Base-by-base conservation (phyloP, 257 asterid genomes). In the Rehmannia glutinosa region DNA sequence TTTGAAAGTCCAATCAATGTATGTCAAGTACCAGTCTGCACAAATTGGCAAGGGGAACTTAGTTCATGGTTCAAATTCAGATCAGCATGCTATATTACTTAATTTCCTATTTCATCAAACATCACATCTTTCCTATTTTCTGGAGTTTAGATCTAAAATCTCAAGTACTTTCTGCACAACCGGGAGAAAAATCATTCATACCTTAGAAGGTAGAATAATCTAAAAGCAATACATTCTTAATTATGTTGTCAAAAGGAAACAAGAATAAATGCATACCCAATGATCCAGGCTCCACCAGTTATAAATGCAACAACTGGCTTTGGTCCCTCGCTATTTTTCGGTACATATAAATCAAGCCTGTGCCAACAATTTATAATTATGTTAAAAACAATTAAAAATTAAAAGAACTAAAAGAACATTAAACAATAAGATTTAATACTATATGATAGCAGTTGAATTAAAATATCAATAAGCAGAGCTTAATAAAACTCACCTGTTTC, bases 211-310 rank as follows among this genome's bases (percentile, higher is more conserved):
- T 54, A 0, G 17, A 54, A 73, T 36, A 17, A 16, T 56, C 3
- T 73, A 5, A 57, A 39, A 46, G 12, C 52, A 33, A 15, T 28
- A 16, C 47, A 6, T 38, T 19, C 27, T 15, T 46, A 55, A 39
- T 25, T 11, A 51, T 36, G 35, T 56, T 42, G 32, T 33, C 41
- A 35, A 42, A 75, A 51, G 51, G 35, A 66, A 46, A 30, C 23
- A 49, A 38, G 43, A 56, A 58, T 46, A 41, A 36, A 24, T 33
- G 69, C 86, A 53, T 82, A 94, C 99, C 97, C 99, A 63, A 94
- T 88, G 61, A 91, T 80, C 97, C 99, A 91, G 61, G 99, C 99
- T 82, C 99, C 99, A 71, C 99, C 99, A 17, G 97, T 94, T 68
- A 94, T 71, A 68, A 94, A 94, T 77, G 99, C 99, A 80, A 94